A percentile compares a stretch with the other conserved stretches of the same genome.
phyloP scores from a whole-genome alignment of 768 basidiomycete genomes.

The Gloeostereum incarnatum region DNA sequence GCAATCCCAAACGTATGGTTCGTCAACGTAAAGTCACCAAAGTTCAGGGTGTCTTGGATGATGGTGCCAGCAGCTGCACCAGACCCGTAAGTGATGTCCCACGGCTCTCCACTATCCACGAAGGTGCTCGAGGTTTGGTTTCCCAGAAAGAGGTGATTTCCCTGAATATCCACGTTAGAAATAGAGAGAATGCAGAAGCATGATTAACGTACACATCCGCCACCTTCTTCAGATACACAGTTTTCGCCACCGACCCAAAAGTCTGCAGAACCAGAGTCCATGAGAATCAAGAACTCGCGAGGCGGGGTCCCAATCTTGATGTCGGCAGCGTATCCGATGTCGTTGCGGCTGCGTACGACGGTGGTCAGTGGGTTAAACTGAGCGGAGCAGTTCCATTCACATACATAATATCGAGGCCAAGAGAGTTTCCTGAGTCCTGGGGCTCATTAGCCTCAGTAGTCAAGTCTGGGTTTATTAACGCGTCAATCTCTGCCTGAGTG shows the following conservation, averaged over 20 bases:
- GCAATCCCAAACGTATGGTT: constrained; percentile 66
- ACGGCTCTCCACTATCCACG: constrained; percentile 35
- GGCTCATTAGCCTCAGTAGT: constrained; percentile 50
- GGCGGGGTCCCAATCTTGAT: constrained; percentile 61
- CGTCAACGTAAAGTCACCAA: constrained; percentile 54
- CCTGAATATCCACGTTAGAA: constrained; percentile 19
- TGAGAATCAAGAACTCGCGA: constrained; percentile 43
- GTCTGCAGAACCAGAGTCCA: constrained; percentile 68
- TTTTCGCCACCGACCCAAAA: constrained; percentile 56
- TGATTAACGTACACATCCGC: constrained; percentile 33
- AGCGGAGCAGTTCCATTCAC: constrained; percentile 23
- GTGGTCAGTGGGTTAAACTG: constrained; percentile 16
- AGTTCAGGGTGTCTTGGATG: constrained; percentile 48
- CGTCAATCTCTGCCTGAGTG: constrained; percentile 26
- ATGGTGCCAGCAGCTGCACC: constrained; percentile 60
- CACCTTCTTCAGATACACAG: constrained; percentile 40
- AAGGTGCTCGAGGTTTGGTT: constrained; percentile 53
- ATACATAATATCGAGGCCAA: constrained; percentile 66
- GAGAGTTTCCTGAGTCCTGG: constrained; percentile 36
- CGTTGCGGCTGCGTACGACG: constrained; percentile 23
- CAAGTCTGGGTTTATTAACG: constrained; percentile 24
- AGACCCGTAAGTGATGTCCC: constrained; percentile 60
- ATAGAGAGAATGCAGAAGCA: constrained; percentile 21
- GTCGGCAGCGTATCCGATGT: constrained; percentile 45
- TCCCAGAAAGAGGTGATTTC: constrained; percentile 63